Evolutionary conservation across 495 filamentous ascomycete species (phyloP).

Genomic region (Penicillium diatomitis): DNA sequence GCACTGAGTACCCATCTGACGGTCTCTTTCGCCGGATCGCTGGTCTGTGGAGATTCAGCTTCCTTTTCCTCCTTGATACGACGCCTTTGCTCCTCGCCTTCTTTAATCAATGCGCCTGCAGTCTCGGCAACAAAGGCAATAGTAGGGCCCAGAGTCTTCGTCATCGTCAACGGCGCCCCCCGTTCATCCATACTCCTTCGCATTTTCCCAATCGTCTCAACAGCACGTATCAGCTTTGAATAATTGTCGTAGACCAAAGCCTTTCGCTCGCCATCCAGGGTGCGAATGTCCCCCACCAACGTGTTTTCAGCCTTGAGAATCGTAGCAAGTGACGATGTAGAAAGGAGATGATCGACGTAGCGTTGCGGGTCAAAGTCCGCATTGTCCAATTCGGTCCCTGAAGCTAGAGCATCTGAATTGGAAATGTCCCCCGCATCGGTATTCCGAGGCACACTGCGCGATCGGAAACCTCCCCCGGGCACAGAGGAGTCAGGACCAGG

Average conservation of each 20-base stretch:
- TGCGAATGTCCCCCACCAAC: conserved; percentile 62
- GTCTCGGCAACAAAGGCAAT: conserved; percentile 76
- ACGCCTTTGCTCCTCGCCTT: conserved; percentile 30
- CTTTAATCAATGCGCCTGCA: conserved; percentile 56
- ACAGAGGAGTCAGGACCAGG: conserved; percentile 22
- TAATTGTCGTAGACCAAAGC: conserved; percentile 98
- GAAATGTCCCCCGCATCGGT: conserved; percentile 31
- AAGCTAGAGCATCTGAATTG: conserved; percentile 19
- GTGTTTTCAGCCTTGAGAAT: conserved; percentile 54
- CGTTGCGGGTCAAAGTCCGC: conserved; percentile 37
- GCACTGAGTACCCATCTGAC: conserved; percentile 64
- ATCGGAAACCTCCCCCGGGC: conserved; percentile 15
- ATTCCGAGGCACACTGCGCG: conserved; percentile 30
- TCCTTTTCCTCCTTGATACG: conserved; percentile 28
- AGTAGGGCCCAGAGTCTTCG: conserved; percentile 60
- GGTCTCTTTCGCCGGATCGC: conserved; percentile 50
- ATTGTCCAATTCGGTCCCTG: conserved; percentile 39
- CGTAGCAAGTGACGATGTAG: conserved; percentile 50
- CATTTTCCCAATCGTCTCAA: conserved; percentile 81
- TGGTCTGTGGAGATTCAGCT: conserved; percentile 25
- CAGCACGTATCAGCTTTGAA: conserved; percentile 86
- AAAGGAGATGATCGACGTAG: conserved; percentile 38
- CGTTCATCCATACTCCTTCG: conserved; percentile 41
- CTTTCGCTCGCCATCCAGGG: conserved; percentile 90
- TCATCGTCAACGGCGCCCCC: conserved; percentile 39